Evolutionary conservation across 805 yeast genomes (phyloP).

Genomic region (Candida tallmaniae): DNA sequence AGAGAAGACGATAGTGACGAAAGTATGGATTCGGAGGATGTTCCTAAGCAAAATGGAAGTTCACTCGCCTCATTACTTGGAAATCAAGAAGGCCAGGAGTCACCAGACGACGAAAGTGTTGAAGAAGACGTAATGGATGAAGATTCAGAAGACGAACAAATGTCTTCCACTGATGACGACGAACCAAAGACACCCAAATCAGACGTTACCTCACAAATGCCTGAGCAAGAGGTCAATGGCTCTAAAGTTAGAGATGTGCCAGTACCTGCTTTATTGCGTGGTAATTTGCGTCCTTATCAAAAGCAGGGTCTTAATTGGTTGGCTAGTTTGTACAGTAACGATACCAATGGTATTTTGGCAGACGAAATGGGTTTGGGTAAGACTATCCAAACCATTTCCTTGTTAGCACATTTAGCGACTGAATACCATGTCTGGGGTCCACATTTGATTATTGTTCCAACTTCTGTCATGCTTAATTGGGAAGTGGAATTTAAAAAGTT

Average conservation of each 20-base stretch:
- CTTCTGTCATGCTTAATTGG: conserved; percentile 97
- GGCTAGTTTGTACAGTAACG: conserved; percentile 86
- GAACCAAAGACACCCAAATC: conserved; percentile 31
- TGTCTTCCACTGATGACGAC: conserved; percentile 21
- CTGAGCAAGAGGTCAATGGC: conserved; percentile 33
- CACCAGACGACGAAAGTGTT: conserved; percentile 14
- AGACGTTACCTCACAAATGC: conserved; percentile 10
- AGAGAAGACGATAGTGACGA: conserved; percentile 6
- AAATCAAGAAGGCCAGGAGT: conserved; percentile 14
- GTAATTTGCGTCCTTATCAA: conserved; percentile 84
- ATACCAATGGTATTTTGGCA: conserved; percentile 94
- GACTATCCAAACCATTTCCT: conserved; percentile 91
- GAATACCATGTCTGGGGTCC: conserved; percentile 98
- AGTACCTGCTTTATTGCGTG: conserved; percentile 70
- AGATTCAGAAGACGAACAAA: conserved; percentile 16
- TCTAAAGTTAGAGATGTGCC: conserved; percentile 61
- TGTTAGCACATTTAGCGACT: conserved; percentile 84
- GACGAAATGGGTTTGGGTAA: conserved; percentile 99
- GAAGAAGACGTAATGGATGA: conserved; percentile 9
- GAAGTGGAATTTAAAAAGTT: conserved; percentile 98
- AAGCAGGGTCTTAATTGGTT: conserved; percentile 97
- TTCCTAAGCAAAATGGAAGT: conserved; percentile 9
- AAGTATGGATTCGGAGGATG: conserved; percentile 10
- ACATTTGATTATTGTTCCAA: conserved; percentile 93
- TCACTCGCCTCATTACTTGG: conserved; percentile 16